These are phyloP conservation scores for Myrica gale DNA, from an alignment of 306 rosid species.

Conservation along the genomic window DNA sequence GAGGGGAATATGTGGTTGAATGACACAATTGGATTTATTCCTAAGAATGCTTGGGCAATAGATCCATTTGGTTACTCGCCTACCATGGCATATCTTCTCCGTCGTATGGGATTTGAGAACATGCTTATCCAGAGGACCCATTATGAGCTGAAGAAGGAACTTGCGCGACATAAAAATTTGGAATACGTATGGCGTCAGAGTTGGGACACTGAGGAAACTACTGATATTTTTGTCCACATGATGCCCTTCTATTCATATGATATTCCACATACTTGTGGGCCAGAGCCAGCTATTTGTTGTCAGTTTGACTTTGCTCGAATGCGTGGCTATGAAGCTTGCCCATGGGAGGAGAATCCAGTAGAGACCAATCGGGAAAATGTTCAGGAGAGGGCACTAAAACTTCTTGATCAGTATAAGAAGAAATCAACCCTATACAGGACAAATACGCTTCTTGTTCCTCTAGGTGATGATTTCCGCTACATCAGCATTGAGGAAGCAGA, in stretches of 20 bases:
- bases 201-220: conserved; percentile 90
- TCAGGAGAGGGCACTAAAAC: conserved; percentile 65
- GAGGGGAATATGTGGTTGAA: conserved; percentile 98
- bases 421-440: conserved; percentile 89
- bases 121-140: conserved; percentile 99
- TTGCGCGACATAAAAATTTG: conserved; percentile 78
- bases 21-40: conserved; percentile 83
- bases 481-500: conserved; percentile 79
- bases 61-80: conserved; percentile 99
- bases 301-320: conserved; percentile 96
- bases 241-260: conserved; percentile 99
- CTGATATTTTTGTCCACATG: conserved; percentile 98
- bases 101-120: conserved; percentile 99
- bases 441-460: conserved; percentile 92
- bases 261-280: conserved; percentile 99
- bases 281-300: conserved; percentile 97
- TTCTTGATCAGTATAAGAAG: conserved; percentile 92
- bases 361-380: conserved; percentile 78
- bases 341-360: conserved; percentile 76
- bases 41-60: conserved; percentile 97
- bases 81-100: conserved; percentile 97
- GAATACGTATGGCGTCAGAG: conserved; percentile 97
- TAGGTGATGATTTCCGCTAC: conserved; percentile 98
- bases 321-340: conserved; percentile 75
- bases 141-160: conserved; percentile 96